Evolutionary conservation across 2,329 filamentous ascomycete genomes (phyloP).

Genomic region (Neocatenulostroma microsporum): DNA sequence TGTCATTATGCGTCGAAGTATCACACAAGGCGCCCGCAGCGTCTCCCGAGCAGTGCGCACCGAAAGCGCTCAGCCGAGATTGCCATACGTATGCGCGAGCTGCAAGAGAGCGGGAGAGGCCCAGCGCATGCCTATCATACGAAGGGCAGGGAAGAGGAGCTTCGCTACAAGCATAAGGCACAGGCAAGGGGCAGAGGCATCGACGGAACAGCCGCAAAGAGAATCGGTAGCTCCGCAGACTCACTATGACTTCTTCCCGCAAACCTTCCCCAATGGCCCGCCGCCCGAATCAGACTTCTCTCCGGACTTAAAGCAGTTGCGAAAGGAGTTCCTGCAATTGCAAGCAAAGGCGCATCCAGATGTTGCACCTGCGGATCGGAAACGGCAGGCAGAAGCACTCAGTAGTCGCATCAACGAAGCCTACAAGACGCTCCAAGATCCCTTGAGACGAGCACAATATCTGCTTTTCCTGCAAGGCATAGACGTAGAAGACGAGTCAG

Average conservation of each 20-base stretch:
- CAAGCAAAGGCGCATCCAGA: slow-evolving; percentile 74
- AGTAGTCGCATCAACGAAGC: slow-evolving; percentile 84
- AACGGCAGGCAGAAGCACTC: slow-evolving; percentile 62
- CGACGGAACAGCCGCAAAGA: slow-evolving; percentile 1
- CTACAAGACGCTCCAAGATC: slow-evolving; percentile 73
- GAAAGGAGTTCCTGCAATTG: slow-evolving; percentile 76
- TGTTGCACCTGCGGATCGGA: slow-evolving; percentile 43
- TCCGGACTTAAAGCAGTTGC: slow-evolving; percentile 62
- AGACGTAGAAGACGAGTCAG: slow-evolving; percentile 72
- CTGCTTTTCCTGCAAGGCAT: slow-evolving; percentile 62
- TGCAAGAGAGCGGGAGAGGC: too few relatives aligned
- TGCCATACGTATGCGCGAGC: too few relatives aligned
- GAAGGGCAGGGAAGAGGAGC: not conserved
- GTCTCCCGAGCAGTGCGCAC: too few relatives aligned
- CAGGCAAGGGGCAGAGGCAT: not conserved
- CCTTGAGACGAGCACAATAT: slow-evolving; percentile 81
- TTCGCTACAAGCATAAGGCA: not conserved
- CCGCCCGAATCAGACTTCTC: slow-evolving; percentile 70
- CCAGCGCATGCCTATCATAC: not conserved
- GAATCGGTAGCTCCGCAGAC: slow-evolving; percentile 36
- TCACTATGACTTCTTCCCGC: slow-evolving; percentile 83
- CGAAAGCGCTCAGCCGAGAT: too few relatives aligned
- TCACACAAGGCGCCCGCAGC: too few relatives aligned
- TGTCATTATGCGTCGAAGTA: too few relatives aligned
- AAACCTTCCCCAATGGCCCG: slow-evolving; percentile 66